A percentile compares a stretch with the other conserved stretches of the same genome.
Conservation (phyloP, 2,329 filamentous ascomycete species). For the Colletotrichum cereale region DNA sequence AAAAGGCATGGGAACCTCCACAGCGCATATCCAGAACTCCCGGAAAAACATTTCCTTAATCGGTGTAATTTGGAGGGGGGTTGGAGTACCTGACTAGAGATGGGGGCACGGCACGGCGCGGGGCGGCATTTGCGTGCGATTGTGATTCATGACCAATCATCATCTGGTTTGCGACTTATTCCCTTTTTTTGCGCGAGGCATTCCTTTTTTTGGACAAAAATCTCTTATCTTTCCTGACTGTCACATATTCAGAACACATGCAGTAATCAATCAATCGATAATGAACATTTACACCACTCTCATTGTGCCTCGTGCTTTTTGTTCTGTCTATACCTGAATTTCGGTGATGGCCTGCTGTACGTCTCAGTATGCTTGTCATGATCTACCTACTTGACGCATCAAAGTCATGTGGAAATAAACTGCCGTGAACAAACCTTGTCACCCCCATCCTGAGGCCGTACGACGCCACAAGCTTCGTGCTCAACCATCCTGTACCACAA, state of each 20-base stretch:
- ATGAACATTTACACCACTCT: slow-evolving; percentile 15
- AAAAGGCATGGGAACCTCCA: neutral
- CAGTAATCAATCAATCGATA: slow-evolving; percentile 37
- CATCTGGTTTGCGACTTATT: slow-evolving; percentile 8
- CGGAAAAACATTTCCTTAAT: neutral
- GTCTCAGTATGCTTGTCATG: neutral
- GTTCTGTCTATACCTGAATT: too few relatives aligned
- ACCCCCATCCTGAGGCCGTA: neutral
- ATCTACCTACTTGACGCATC: neutral
- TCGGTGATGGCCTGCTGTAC: too few relatives aligned
- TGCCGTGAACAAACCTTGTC: neutral
- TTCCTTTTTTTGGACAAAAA: slow-evolving; percentile 20
- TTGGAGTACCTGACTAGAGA: slow-evolving; percentile 6
- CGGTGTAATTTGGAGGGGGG: slow-evolving; percentile 15
- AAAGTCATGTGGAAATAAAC: neutral
- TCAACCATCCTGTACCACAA: too few relatives aligned
- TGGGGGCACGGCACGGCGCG: slow-evolving; percentile 13
- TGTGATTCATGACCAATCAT: slow-evolving; percentile 24
- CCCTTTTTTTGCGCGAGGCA: neutral
- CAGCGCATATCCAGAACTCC: neutral
- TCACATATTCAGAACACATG: slow-evolving; percentile 33
- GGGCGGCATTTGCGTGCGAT: slow-evolving; percentile 27
- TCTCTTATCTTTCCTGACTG: slow-evolving; percentile 8
- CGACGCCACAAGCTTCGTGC: neutral
- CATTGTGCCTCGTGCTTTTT: neutral